Evolutionary conservation across 1,139 yeast genomes (phyloP).

Genomic region (Kodamaea fungicola): DNA sequence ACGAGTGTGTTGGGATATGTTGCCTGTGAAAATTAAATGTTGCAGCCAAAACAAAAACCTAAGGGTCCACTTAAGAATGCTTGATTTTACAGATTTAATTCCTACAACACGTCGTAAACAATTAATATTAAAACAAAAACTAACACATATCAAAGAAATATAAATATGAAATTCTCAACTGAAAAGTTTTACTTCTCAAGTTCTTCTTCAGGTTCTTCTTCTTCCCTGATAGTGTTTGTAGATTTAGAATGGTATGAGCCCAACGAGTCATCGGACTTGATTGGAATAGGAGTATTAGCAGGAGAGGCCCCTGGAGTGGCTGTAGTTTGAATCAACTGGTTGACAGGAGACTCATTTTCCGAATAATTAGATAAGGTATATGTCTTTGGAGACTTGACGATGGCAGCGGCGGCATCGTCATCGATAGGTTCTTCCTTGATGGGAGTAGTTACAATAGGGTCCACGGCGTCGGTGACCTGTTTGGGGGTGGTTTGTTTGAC

Average conservation of each 20-base stretch:
- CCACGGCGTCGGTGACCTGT: conserved; percentile 1
- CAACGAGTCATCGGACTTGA: conserved; percentile 4
- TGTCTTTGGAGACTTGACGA: conserved; percentile 45
- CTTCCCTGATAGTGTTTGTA: conserved; percentile 39
- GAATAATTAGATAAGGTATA: conserved; percentile 37
- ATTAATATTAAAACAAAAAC: conserved; percentile 3
- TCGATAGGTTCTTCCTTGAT: conserved; percentile 1
- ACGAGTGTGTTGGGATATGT: too few species aligned
- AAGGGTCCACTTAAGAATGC: too few species aligned
- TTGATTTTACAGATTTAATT: too few species aligned
- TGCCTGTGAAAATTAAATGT: too few species aligned
- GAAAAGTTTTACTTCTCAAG: conserved; percentile 4
- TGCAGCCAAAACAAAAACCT: too few species aligned
- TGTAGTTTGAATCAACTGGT: conserved; percentile 30
- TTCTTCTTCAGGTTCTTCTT: conserved; percentile 36
- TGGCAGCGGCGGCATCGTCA: conserved; percentile 11
- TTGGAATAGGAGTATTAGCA: conserved; percentile 3
- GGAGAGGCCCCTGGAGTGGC: conserved; percentile 10
- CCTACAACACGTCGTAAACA: too few species aligned
- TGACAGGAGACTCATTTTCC: conserved; percentile 38
- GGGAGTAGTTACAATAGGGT: background rate
- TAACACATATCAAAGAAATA: conserved; percentile 6
- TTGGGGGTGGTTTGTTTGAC: conserved; percentile 1
- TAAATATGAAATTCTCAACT: conserved; percentile 4
- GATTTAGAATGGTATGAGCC: conserved; percentile 9